A percentile compares a stretch with the other conserved stretches of the same genome.
Evolutionary conservation across 164 flowering plant genomes (phyloP).

Genomic region (Magnolia sinica): DNA sequence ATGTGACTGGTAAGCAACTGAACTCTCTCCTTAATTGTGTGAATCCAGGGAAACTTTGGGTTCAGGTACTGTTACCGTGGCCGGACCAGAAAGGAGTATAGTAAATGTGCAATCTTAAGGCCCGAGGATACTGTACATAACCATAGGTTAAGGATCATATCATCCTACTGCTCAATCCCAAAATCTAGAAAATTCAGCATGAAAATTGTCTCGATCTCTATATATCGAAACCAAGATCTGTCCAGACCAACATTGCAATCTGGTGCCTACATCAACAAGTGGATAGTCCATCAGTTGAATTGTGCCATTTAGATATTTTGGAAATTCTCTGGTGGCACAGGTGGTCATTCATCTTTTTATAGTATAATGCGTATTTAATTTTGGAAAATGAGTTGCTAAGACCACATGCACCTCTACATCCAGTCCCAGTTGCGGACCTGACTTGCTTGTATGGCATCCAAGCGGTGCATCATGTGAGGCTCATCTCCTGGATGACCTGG

Average conservation of each 20-base stretch:
- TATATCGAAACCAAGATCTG: not conserved
- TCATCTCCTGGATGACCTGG: not conserved
- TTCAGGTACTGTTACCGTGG: too few species aligned
- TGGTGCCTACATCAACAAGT: not conserved
- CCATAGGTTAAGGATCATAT: not conserved
- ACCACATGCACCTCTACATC: not conserved
- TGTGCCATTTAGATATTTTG: not conserved
- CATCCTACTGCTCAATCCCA: not conserved
- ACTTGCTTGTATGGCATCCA: not conserved
- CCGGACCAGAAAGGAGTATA: too few species aligned
- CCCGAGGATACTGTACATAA: too few species aligned
- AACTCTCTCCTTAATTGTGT: too few species aligned
- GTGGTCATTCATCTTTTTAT: not conserved
- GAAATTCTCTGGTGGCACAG: too few species aligned
- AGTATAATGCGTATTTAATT: not conserved
- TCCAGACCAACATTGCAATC: not conserved
- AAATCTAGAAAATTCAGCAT: not conserved
- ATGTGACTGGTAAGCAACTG: too few species aligned
- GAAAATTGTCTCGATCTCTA: not conserved
- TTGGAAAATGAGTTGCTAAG: not conserved
- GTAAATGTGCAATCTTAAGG: too few species aligned
- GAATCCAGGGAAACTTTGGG: too few species aligned
- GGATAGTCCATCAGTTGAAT: not conserved
- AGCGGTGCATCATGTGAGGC: not conserved
- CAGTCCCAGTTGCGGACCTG: not conserved